Base-by-base conservation (phyloP, 352 stramenopile genomes). In the Phytophthora melonis region DNA sequence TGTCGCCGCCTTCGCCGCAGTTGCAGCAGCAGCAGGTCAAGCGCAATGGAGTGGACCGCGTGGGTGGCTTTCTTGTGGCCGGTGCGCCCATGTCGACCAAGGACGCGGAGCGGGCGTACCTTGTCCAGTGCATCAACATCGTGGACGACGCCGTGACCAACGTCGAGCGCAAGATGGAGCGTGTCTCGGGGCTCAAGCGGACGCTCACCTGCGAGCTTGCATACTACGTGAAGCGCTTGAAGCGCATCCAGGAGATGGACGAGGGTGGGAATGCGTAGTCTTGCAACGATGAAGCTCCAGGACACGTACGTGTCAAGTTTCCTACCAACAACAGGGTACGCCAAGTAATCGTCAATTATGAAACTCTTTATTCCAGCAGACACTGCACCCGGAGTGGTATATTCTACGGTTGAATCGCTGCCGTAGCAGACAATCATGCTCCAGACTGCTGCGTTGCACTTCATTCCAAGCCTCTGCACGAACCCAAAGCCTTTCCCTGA, bases 151-250 rank as follows among this genome's bases (percentile, higher is more conserved):
- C 45, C 5, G 21, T 72, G 36, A 52, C 57, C 50, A 66, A 61
- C 6, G 47, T 47, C 11, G 47, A 36, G 39, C 58, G 36, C 18
- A 66, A 54, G 41, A 65, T 61, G 36, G 57, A 72, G 10, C 21
- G 49, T 9, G 49, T 66, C 5, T 32, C 47, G 18, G 63, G n/a
- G 25, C 53, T 70, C 3, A 63, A 70, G 41, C 52, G 57, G 18
- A 25, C 56, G 65, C 47, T 72, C 16, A 64, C 57, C 25, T 23
- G n/a, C 5, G 65, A 67, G 57, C 13, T 67, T 18, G 30, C 34
- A 11, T 61, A 67, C 65, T 72, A 62, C 32, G 47, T 59, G 10
- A 72, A 66, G n/a, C 57, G 65, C 16, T 45, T 72, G 23, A 72
- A 72, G 49, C 57, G 57, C 47, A 66, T 60, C 6, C 64, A 63